phyloP scores from a whole-genome alignment of 1,284 basidiomycete genomes.

The Ustilago tritici region DNA sequence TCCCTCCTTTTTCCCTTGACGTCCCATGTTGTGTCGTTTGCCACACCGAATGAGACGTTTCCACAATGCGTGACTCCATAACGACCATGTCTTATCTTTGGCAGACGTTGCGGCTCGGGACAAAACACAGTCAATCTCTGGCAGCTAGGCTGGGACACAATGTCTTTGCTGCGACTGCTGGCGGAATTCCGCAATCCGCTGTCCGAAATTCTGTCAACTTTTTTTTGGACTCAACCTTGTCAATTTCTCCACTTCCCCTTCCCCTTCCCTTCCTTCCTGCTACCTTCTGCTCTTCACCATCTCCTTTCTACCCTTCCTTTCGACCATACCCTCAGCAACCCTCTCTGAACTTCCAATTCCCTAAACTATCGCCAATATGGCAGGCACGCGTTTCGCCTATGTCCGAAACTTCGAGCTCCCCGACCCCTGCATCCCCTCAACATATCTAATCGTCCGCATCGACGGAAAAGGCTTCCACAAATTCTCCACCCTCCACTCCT shows the following conservation, averaged over 20 bases:
- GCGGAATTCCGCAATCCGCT: constrained; percentile 22
- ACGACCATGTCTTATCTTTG: no score
- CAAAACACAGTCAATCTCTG: no score
- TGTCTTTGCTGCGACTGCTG: no score
- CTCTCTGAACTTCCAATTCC: neutral
- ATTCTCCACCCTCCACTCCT: constrained; percentile 87
- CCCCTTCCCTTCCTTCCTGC: neutral
- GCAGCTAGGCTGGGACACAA: no score
- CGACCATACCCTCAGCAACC: no score
- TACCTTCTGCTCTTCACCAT: neutral
- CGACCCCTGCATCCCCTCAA: constrained; percentile 84
- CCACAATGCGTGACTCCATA: no score
- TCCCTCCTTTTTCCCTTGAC: no score
- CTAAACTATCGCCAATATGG: constrained; percentile 75
- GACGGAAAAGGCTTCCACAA: constrained; percentile 96
- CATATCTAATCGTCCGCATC: constrained; percentile 86
- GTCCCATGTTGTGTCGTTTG: no score
- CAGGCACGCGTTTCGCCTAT: constrained; percentile 90
- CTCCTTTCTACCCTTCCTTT: neutral
- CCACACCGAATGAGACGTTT: no score
- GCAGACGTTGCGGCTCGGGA: no score
- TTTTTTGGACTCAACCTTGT: constrained; percentile 10
- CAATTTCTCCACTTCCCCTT: constrained; percentile 17
- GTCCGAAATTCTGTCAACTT: constrained; percentile 13
- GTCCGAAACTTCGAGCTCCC: constrained; percentile 90